phyloP scores from a whole-genome alignment of 768 basidiomycete genomes.

The Mycena polygramma region DNA sequence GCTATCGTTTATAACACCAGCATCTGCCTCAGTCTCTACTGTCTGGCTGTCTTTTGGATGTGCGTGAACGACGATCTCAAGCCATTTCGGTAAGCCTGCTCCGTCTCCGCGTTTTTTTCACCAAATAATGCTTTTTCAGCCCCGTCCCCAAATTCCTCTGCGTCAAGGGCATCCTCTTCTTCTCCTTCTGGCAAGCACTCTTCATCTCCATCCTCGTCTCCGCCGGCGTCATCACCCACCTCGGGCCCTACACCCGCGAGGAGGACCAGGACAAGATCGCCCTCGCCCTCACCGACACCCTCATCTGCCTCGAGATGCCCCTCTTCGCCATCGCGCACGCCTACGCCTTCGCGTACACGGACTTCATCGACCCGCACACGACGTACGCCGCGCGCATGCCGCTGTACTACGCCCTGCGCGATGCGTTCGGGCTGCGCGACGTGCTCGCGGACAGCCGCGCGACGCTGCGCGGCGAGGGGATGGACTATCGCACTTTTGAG shows the following conservation, averaged over 20 bases:
- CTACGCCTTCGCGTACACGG: slow-evolving; percentile 93
- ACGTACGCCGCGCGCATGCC: slow-evolving; percentile 90
- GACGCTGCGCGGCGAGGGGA: slow-evolving; percentile 89
- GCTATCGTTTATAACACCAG: slow-evolving; percentile 88
- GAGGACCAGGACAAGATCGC: slow-evolving; percentile 80
- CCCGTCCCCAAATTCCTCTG: slow-evolving; percentile 98
- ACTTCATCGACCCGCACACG: slow-evolving; percentile 75
- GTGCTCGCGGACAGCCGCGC: slow-evolving; percentile 87
- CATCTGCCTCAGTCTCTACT: slow-evolving; percentile 87
- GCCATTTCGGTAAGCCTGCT: slow-evolving; percentile 78
- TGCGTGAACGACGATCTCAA: slow-evolving; percentile 90
- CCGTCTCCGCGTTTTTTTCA: background rate
- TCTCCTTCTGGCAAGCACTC: slow-evolving; percentile 98
- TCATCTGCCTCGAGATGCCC: slow-evolving; percentile 98
- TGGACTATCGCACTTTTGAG: slow-evolving; percentile 97
- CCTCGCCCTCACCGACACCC: slow-evolving; percentile 87
- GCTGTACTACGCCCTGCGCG: slow-evolving; percentile 86
- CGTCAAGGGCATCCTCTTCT: slow-evolving; percentile 98
- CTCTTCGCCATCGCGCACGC: slow-evolving; percentile 95
- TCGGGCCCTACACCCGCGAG: slow-evolving; percentile 89
- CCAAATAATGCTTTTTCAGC: slow-evolving; percentile 50
- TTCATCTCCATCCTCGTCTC: slow-evolving; percentile 91
- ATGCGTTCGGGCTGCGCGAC: slow-evolving; percentile 89
- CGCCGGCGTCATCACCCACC: slow-evolving; percentile 75
- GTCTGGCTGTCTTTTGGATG: slow-evolving; percentile 97